Evolutionary conservation across 1,284 basidiomycete genomes (phyloP).

Genomic region (Leccinum angustisporum): DNA sequence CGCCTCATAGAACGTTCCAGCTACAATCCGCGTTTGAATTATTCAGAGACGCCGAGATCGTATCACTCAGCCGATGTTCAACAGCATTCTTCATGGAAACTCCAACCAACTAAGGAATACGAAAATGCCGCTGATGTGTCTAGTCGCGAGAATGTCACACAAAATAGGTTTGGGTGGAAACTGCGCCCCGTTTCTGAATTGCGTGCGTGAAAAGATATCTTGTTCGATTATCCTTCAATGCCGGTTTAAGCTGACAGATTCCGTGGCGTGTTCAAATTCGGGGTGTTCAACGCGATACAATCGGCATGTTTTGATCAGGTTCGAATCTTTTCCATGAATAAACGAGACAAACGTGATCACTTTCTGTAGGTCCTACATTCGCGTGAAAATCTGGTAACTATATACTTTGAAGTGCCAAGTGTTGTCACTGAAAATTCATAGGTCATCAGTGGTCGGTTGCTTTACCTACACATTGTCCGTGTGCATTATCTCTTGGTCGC

Average conservation of each 20-base stretch:
- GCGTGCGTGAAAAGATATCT: conserved; percentile 47
- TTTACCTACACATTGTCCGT: background rate
- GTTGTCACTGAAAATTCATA: conserved; percentile 33
- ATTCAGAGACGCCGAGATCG: background rate
- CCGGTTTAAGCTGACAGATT: conserved; percentile 70
- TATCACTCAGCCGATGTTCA: background rate
- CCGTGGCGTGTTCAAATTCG: conserved; percentile 81
- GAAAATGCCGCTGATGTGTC: background rate
- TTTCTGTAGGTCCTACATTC: conserved; percentile 60
- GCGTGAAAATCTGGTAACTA: conserved; percentile 71
- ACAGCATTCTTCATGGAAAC: background rate
- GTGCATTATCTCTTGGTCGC: conserved; percentile 11
- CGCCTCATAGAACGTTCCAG: conserved; percentile 11
- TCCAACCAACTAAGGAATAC: background rate
- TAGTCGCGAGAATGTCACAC: conserved; percentile 27
- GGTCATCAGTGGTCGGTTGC: conserved; percentile 71
- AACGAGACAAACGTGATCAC: conserved; percentile 1
- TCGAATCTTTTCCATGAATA: conserved; percentile 23
- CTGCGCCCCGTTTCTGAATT: conserved; percentile 71
- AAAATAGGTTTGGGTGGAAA: conserved; percentile 43
- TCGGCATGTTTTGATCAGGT: conserved; percentile 80
- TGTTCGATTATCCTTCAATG: background rate
- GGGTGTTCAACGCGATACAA: conserved; percentile 88
- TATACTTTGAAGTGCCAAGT: background rate
- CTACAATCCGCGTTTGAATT: background rate